Percentiles rank a stretch among this genome's conserved stretches.
Conservation (phyloP, 495 filamentous ascomycete species). For the Penicillium manginii region DNA sequence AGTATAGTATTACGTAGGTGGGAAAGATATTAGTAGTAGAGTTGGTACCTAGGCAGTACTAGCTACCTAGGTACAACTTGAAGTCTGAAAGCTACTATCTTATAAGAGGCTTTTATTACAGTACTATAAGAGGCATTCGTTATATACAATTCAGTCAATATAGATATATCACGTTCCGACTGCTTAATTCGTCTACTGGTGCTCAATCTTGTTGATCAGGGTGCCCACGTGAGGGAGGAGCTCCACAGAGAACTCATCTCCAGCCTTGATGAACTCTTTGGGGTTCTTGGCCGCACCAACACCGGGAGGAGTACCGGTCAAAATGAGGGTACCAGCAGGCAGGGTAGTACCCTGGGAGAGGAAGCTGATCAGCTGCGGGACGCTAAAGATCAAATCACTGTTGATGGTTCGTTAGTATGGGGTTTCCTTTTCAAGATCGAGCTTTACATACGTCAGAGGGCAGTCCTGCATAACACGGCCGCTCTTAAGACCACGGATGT, state of each 20-base stretch:
- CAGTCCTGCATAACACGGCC: conserved; percentile 71
- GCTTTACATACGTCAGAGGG: conserved; percentile 46
- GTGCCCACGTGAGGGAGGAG: conserved; percentile 50
- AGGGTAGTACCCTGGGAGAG: conserved; percentile 78
- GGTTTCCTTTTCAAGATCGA: not conserved
- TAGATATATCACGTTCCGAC: not conserved
- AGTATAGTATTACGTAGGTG: too few species aligned
- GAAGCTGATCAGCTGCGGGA: conserved; percentile 73
- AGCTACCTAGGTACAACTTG: too few species aligned
- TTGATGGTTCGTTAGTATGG: conserved; percentile 4
- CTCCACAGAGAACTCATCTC: conserved; percentile 63
- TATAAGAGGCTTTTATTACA: too few species aligned
- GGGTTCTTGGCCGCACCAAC: conserved; percentile 59
- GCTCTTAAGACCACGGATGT: conserved; percentile 69
- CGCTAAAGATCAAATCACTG: conserved; percentile 77
- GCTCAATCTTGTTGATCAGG: conserved; percentile 43
- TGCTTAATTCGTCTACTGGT: conserved; percentile 23
- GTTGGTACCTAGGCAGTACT: too few species aligned
- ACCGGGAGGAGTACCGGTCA: conserved; percentile 74
- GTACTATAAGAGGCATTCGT: not conserved
- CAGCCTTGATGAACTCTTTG: conserved; percentile 58
- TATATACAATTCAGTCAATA: not conserved
- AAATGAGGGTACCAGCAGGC: conserved; percentile 77
- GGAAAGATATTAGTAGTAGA: too few species aligned
- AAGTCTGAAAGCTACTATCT: too few species aligned